Conservation (phyloP, 352 stramenopile species). For the Aphanomyces invadans region DNA sequence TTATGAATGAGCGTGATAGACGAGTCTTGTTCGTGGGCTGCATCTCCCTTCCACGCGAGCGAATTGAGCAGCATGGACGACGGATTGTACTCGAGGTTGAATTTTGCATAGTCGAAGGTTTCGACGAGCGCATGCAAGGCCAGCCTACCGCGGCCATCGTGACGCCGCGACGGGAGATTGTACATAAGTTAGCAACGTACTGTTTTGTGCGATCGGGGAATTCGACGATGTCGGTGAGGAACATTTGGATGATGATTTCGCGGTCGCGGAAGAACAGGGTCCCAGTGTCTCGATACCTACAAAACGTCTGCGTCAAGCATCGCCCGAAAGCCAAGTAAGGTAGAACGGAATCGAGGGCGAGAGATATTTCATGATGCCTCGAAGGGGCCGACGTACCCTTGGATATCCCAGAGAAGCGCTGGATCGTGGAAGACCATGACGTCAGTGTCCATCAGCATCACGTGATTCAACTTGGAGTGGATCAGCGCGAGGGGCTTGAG, state of each 20-base stretch:
- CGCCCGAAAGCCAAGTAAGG: no score
- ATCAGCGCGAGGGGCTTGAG: constrained; percentile 33
- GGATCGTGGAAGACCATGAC: constrained; percentile 44
- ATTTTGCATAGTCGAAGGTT: constrained; percentile 15
- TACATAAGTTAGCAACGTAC: no score
- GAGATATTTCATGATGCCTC: not conserved
- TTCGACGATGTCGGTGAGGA: constrained; percentile 38
- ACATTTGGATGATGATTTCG: constrained; percentile 40
- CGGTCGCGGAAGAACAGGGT: constrained; percentile 21
- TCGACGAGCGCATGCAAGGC: constrained; percentile 13
- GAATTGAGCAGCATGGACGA: constrained; percentile 34
- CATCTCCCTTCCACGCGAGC: constrained; percentile 37
- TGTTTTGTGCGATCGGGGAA: constrained; percentile 5
- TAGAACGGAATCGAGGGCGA: not conserved
- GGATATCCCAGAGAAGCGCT: constrained; percentile 31
- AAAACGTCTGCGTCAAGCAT: no score
- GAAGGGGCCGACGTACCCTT: constrained; percentile 7
- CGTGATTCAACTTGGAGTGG: constrained; percentile 39
- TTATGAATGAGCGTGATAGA: constrained; percentile 50
- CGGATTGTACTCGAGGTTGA: not conserved
- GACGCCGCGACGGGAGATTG: not conserved
- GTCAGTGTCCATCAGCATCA: constrained; percentile 52
- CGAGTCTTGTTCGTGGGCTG: constrained; percentile 54
- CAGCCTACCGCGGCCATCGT: constrained; percentile 18
- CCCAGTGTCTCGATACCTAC: constrained; percentile 20